phyloP scores from a whole-genome alignment of 1,284 basidiomycete species.

The Rugiboletus extremiorientalis region DNA sequence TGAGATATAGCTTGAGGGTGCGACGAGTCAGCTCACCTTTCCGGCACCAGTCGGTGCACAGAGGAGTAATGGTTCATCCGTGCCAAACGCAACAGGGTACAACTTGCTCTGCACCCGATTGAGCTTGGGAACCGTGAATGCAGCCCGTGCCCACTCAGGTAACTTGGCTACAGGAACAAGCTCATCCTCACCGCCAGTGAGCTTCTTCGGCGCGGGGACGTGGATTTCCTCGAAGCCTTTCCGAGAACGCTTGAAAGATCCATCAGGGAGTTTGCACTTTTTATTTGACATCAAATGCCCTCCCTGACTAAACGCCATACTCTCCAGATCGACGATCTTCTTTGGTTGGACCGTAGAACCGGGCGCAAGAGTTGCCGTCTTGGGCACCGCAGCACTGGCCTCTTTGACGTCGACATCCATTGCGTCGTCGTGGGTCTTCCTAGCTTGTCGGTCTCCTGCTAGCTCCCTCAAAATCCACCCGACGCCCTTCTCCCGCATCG shows the following conservation, averaged over 20 bases:
- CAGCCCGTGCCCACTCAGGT: constrained; percentile 86
- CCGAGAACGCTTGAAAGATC: constrained; percentile 94
- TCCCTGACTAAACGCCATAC: constrained; percentile 95
- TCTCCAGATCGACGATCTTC: constrained; percentile 86
- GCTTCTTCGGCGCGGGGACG: constrained; percentile 90
- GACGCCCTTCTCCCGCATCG: constrained; percentile 96
- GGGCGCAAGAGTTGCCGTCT: constrained; percentile 87
- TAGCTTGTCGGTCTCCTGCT: constrained; percentile 70
- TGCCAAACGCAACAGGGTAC: constrained; percentile 91
- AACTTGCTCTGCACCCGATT: constrained; percentile 95
- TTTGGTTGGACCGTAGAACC: constrained; percentile 89
- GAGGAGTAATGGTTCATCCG: constrained; percentile 92
- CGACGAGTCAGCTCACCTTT: constrained; percentile 60
- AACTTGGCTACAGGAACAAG: constrained; percentile 75
- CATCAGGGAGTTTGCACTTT: constrained; percentile 96
- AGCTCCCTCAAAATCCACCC: constrained; percentile 95
- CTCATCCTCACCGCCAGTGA: constrained; percentile 66
- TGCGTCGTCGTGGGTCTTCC: constrained; percentile 50
- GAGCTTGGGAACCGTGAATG: constrained; percentile 82
- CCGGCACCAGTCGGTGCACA: constrained; percentile 99
- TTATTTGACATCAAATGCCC: constrained; percentile 98
- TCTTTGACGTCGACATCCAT: constrained; percentile 77
- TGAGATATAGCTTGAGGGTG: constrained; percentile 11
- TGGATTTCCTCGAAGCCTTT: constrained; percentile 99
- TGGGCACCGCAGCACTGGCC: constrained; percentile 59